Evolutionary conservation across 495 filamentous ascomycete species (phyloP).

Genomic region (Letharia lupina): DNA sequence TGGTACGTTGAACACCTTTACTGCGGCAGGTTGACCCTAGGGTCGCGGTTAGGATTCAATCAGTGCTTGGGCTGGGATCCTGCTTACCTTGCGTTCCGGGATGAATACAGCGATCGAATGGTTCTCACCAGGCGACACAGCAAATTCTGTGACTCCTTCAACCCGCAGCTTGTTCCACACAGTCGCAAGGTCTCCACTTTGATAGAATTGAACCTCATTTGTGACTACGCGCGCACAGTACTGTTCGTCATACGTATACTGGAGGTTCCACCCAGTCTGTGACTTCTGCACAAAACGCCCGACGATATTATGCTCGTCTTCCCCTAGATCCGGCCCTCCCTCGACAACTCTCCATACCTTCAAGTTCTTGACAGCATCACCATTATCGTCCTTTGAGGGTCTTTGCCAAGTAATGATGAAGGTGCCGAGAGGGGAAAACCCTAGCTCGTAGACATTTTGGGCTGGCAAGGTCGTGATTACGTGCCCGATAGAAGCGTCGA

Average conservation of each 20-base stretch:
- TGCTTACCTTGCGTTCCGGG: constrained; percentile 79
- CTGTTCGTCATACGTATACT: constrained; percentile 87
- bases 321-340: constrained; percentile 24
- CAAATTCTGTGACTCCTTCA: constrained; percentile 87
- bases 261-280: constrained; percentile 93
- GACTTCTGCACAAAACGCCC: constrained; percentile 90
- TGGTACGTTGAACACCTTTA: constrained; percentile 91
- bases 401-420: constrained; percentile 97
- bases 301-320: constrained; percentile 58
- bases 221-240: constrained; percentile 89
- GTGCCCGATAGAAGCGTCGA: constrained; percentile 74
- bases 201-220: constrained; percentile 95
- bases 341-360: constrained; percentile 86
- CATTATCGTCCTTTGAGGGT: constrained; percentile 81
- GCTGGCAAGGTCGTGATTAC: constrained; percentile 65
- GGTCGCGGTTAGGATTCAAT: constrained; percentile 14
- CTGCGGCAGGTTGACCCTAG: constrained; percentile 80
- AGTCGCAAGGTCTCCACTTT: constrained; percentile 70
- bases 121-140: constrained; percentile 77
- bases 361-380: constrained; percentile 87
- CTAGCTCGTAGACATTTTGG: constrained; percentile 81
- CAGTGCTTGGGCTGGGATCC: neutral
- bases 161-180: constrained; percentile 93
- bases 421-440: constrained; percentile 85
- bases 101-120: constrained; percentile 87